phyloP scores from a whole-genome alignment of 306 rosid species.

The Pyrus pyrifolia region DNA sequence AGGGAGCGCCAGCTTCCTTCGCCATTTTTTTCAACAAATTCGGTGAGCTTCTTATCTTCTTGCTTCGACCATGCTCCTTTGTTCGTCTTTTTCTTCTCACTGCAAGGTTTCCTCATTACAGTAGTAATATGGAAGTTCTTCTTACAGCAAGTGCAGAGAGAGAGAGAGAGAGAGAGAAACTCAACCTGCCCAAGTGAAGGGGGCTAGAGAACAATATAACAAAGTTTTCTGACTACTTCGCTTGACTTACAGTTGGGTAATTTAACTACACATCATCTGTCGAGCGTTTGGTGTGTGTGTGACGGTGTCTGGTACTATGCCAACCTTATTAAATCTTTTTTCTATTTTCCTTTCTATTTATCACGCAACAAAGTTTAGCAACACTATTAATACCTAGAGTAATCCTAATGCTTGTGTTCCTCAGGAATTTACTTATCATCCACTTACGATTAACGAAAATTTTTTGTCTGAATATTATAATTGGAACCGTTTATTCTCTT shows the following conservation, averaged over 20 bases:
- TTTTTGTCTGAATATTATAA: too few relatives aligned
- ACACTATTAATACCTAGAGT: too few relatives aligned
- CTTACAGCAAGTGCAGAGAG: background rate
- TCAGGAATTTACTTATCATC: too few relatives aligned
- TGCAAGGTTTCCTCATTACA: slow-evolving; percentile 52
- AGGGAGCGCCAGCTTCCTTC: slow-evolving; percentile 82
- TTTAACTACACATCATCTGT: background rate
- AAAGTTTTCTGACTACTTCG: background rate
- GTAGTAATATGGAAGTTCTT: background rate
- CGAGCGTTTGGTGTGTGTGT: background rate
- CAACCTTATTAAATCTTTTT: background rate
- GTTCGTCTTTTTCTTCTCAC: slow-evolving; percentile 66
- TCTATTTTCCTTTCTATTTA: background rate
- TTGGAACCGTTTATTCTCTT: too few relatives aligned
- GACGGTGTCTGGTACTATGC: background rate
- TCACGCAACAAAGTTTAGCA: too few relatives aligned
- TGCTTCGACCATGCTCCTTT: slow-evolving; percentile 81
- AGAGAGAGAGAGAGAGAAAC: background rate
- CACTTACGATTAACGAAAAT: too few relatives aligned
- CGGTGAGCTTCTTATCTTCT: slow-evolving; percentile 64
- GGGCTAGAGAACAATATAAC: background rate
- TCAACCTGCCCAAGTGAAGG: background rate
- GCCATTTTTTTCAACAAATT: slow-evolving; percentile 51
- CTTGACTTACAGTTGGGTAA: slow-evolving; percentile 10
- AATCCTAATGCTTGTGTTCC: too few relatives aligned